Conservation (phyloP, 441 rosid species). For the Rhodomyrtus psidioides region DNA sequence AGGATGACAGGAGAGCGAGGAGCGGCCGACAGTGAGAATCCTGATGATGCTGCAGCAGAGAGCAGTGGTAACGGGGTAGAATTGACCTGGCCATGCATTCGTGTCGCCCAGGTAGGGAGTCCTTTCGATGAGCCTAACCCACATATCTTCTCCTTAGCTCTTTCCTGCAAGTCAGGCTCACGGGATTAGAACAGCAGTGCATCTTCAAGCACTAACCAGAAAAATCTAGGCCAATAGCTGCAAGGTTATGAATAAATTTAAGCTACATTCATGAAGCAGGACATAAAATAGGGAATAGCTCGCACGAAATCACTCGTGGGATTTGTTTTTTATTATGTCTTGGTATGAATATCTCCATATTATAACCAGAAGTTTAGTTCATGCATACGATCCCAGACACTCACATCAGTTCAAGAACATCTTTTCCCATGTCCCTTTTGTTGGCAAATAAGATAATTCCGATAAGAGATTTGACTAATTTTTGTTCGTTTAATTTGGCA, state of each 20-base stretch:
- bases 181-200: background rate
- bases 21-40: constrained; percentile 74
- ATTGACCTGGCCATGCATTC: constrained; percentile 46
- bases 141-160: constrained; percentile 31
- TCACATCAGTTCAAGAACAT: background rate
- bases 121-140: constrained; percentile 30
- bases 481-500: background rate
- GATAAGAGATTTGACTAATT: background rate
- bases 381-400: background rate
- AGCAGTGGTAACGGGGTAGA: constrained; percentile 39
- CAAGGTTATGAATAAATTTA: background rate
- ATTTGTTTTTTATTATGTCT: background rate
- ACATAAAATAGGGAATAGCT: background rate
- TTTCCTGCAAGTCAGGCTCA: constrained; percentile 38
- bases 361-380: background rate
- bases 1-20: constrained; percentile 38
- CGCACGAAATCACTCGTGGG: background rate
- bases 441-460: background rate
- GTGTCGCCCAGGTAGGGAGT: constrained; percentile 53
- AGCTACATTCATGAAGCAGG: background rate
- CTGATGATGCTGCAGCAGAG: constrained; percentile 99
- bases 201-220: background rate
- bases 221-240: background rate
- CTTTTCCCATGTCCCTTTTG: background rate
- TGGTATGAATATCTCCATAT: background rate